Conservation (phyloP, 441 rosid species). For the Populus trichocarpa region DNA sequence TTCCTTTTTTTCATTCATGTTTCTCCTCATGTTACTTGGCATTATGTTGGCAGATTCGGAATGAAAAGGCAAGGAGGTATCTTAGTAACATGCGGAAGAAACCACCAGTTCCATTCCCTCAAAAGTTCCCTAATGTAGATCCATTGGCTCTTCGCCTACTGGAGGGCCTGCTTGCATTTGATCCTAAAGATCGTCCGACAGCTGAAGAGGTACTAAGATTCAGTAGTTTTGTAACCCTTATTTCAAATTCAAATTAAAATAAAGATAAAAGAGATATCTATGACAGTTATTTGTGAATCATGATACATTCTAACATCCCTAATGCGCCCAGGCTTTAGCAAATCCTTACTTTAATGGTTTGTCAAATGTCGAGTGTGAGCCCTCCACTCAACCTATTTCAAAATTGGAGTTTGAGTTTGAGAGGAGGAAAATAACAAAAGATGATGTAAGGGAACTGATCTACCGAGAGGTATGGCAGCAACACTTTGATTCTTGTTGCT, state of each 20-base stretch:
- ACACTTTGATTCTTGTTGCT: conserved; percentile 14
- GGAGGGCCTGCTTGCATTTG: conserved; percentile 87
- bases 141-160: conserved; percentile 80
- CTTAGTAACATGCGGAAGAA: conserved; percentile 94
- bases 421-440: conserved; percentile 85
- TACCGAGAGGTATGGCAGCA: conserved; percentile 75
- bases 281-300: background rate
- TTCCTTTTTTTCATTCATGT: conserved; percentile 10
- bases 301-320: conserved; percentile 3
- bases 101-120: conserved; percentile 72
- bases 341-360: conserved; percentile 87
- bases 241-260: background rate
- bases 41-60: conserved; percentile 61
- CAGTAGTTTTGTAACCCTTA: background rate
- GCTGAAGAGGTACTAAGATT: conserved; percentile 69
- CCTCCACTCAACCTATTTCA: conserved; percentile 82
- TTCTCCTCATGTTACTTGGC: background rate
- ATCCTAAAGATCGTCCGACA: conserved; percentile 95
- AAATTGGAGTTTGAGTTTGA: conserved; percentile 98
- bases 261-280: background rate
- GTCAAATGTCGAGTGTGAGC: conserved; percentile 89
- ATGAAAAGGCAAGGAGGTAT: conserved; percentile 98
- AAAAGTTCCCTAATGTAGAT: conserved; percentile 83
- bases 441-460: conserved; percentile 94
- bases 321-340: conserved; percentile 68